A percentile compares a stretch with the other conserved stretches of the same genome.
Conservation (phyloP, 2,329 filamentous ascomycete species). For the Cytospora piceae region DNA sequence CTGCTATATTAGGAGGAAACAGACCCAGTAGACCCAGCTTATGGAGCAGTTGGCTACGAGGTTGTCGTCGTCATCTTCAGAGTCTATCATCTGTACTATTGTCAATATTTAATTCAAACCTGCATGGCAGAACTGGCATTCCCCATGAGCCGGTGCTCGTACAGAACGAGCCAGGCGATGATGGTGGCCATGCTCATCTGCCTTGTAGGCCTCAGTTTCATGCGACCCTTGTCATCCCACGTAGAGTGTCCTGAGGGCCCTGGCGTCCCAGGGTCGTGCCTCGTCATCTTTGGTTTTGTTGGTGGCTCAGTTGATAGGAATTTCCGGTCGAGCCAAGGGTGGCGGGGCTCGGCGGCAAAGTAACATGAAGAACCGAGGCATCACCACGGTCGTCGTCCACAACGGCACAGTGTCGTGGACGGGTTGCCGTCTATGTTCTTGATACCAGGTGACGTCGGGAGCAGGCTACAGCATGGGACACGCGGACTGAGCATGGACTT, state of each 20-base stretch:
- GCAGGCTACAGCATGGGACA: constrained; percentile 6
- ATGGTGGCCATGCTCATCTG: constrained; percentile 27
- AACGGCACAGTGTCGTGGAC: neutral
- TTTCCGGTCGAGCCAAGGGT: constrained; percentile 3
- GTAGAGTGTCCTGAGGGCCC: constrained; percentile 2
- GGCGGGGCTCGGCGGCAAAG: constrained; percentile 13
- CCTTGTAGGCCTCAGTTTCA: constrained; percentile 29
- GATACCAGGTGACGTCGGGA: neutral
- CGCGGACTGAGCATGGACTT: neutral
- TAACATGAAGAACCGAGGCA: constrained; percentile 6
- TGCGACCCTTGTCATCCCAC: constrained; percentile 29
- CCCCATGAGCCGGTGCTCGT: constrained; percentile 8
- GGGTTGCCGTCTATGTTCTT: neutral
- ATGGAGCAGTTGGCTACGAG: neutral
- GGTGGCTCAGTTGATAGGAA: constrained; percentile 10
- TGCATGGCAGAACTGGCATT: constrained; percentile 12
- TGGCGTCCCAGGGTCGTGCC: constrained; percentile 8
- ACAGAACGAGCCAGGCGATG: constrained; percentile 12
- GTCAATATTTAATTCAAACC: constrained; percentile 26
- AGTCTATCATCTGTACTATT: constrained; percentile 14
- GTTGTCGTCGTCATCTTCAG: constrained; percentile 16
- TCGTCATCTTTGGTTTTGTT: constrained; percentile 11
- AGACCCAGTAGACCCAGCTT: neutral
- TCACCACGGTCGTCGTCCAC: neutral
- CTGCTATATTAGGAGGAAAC: neutral